These are phyloP conservation scores for Talaromyces atroroseus DNA, from an alignment of 2,329 filamentous ascomycete species.

Conservation along the genomic window DNA sequence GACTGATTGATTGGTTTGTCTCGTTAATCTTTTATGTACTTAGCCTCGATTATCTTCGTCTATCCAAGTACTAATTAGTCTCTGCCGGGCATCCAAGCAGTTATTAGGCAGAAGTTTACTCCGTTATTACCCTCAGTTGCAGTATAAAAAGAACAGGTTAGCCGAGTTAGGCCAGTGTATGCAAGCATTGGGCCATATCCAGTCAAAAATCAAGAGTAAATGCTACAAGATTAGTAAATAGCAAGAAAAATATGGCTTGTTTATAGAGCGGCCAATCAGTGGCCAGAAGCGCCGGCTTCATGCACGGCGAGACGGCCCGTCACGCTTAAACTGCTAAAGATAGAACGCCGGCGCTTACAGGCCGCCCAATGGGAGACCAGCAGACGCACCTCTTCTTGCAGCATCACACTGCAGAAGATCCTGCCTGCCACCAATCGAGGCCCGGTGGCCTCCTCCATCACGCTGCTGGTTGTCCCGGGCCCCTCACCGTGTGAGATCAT, in stretches of 20 bases:
- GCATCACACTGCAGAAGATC: neutral
- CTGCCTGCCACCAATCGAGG: neutral
- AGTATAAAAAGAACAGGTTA: neutral
- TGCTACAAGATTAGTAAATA: too few species aligned
- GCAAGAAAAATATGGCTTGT: too few species aligned
- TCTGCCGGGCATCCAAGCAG: too few species aligned
- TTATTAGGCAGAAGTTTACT: too few species aligned
- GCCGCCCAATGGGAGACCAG: neutral
- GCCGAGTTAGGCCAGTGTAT: neutral
- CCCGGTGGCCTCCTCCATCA: neutral
- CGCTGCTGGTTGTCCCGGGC: neutral
- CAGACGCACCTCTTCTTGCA: neutral
- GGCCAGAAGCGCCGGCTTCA: neutral
- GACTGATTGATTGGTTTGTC: too few species aligned
- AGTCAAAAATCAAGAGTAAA: neutral
- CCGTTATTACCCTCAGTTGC: too few species aligned
- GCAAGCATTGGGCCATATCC: neutral
- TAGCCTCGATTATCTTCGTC: neutral
- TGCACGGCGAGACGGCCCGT: neutral
- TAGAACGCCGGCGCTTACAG: neutral
- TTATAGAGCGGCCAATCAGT: neutral
- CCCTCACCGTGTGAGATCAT: slow-evolving; percentile 7
- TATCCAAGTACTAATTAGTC: neutral
- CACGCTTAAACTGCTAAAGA: neutral
- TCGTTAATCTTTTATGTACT: too few species aligned